Conservation (phyloP, 805 yeast genomes). For the Sugiyamaella chiloensis region DNA sequence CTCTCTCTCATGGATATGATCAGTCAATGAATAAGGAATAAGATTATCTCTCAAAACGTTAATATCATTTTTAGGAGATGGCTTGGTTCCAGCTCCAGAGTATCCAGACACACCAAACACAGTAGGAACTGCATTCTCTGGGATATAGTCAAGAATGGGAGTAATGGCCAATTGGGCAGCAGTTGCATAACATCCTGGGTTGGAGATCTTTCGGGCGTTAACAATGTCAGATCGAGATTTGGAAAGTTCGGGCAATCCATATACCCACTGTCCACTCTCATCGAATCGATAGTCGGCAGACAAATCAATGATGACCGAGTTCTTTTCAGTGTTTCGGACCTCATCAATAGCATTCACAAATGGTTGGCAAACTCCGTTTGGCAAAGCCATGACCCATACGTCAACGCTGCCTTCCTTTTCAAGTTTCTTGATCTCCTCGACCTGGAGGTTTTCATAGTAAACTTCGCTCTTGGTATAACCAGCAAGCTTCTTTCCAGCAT, state of each 20-base stretch:
- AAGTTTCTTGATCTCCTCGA: slow-evolving; percentile 76
- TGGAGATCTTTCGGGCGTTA: slow-evolving; percentile 76
- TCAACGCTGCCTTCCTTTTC: slow-evolving; percentile 80
- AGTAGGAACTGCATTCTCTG: slow-evolving; percentile 65
- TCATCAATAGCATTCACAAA: slow-evolving; percentile 42
- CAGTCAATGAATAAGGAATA: slow-evolving; percentile 93
- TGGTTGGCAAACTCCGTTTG: slow-evolving; percentile 88
- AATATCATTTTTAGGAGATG: slow-evolving; percentile 91
- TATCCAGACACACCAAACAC: slow-evolving; percentile 96
- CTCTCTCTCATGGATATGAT: slow-evolving; percentile 95
- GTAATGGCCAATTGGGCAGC: slow-evolving; percentile 92
- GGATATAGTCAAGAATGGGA: slow-evolving; percentile 65
- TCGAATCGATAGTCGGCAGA: slow-evolving; percentile 97
- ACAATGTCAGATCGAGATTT: slow-evolving; percentile 64
- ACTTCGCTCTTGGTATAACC: slow-evolving; percentile 84
- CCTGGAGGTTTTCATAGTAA: slow-evolving; percentile 78
- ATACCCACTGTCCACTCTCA: slow-evolving; percentile 80
- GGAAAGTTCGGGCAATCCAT: slow-evolving; percentile 88
- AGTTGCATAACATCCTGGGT: slow-evolving; percentile 99
- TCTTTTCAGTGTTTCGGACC: slow-evolving; percentile 46
- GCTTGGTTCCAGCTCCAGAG: slow-evolving; percentile 99
- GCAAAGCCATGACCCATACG: slow-evolving; percentile 99
- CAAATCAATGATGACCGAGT: slow-evolving; percentile 81
- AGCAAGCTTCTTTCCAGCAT: slow-evolving; percentile 77
- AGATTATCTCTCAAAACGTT: slow-evolving; percentile 72